phyloP scores from a whole-genome alignment of 2,329 filamentous ascomycete genomes.

The Microdochium nivale region DNA sequence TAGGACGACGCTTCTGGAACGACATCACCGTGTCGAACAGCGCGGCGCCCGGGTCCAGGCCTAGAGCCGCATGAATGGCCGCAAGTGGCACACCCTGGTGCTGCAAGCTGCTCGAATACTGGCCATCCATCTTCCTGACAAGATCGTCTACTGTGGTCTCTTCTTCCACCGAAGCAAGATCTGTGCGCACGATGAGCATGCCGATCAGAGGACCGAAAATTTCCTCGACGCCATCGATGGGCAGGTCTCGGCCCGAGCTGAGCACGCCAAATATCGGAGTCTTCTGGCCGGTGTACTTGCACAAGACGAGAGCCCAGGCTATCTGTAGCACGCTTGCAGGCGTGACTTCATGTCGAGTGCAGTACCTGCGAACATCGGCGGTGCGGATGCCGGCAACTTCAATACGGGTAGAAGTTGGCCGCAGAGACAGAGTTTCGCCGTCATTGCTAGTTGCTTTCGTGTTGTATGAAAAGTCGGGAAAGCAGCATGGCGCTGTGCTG shows the following conservation, averaged over 20 bases:
- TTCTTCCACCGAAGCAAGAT: slow-evolving; percentile 5
- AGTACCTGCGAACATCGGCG: neutral
- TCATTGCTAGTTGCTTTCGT: neutral
- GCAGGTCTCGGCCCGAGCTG: neutral
- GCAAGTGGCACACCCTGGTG: neutral
- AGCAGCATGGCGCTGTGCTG: neutral
- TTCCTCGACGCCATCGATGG: neutral
- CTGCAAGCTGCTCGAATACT: slow-evolving; percentile 4
- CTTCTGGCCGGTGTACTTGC: neutral
- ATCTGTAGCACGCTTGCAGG: neutral
- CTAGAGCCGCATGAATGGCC: slow-evolving; percentile 2
- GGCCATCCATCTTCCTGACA: slow-evolving; percentile 1
- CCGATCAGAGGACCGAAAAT: neutral
- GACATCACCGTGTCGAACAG: slow-evolving; percentile 1
- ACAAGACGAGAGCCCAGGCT: neutral
- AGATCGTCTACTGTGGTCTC: slow-evolving; percentile 3
- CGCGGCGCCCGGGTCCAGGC: slow-evolving; percentile 3
- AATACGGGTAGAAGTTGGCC: neutral
- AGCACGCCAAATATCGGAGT: neutral
- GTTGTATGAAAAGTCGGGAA: neutral
- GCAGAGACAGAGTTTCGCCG: neutral
- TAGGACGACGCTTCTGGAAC: neutral
- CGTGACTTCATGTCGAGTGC: neutral
- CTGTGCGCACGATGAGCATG: slow-evolving; percentile 2
- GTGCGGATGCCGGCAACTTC: neutral